These are phyloP conservation scores for Tillandsia leiboldiana DNA, from an alignment of 176 grass and related monocot genomes.

Conservation along the genomic window DNA sequence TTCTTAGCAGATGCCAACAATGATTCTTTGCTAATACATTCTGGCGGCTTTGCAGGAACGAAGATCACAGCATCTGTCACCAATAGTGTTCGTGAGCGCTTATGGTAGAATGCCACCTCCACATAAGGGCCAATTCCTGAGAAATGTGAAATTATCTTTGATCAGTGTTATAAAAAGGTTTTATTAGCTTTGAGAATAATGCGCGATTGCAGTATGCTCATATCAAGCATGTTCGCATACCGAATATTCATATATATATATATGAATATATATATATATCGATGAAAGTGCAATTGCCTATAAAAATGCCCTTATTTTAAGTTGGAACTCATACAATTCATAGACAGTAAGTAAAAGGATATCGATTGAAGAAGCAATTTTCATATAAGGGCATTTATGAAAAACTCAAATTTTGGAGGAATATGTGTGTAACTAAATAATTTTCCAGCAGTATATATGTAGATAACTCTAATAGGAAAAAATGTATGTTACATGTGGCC, in stretches of 20 bases:
- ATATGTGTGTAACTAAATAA: no score
- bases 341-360: no score
- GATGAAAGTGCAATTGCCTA: no score
- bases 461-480: no score
- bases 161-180: not conserved
- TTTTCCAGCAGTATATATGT: no score
- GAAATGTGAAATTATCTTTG: conserved; percentile 8
- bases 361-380: no score
- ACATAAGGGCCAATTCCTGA: conserved; percentile 97
- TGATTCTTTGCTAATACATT: conserved; percentile 84
- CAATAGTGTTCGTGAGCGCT: conserved; percentile 59
- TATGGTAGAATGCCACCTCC: conserved; percentile 88
- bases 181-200: not conserved
- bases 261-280: no score
- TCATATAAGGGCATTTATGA: no score
- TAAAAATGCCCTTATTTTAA: no score
- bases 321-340: no score
- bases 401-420: no score
- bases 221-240: not conserved
- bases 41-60: conserved; percentile 68
- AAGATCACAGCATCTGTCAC: conserved; percentile 91
- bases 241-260: no score
- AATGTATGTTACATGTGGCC: not conserved
- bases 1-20: conserved; percentile 79
- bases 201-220: not conserved